Evolutionary conservation across 768 basidiomycete species (phyloP), one percentile per base, ranked within the genome.

Genomic region (Naganishia vishniacii): DNA sequence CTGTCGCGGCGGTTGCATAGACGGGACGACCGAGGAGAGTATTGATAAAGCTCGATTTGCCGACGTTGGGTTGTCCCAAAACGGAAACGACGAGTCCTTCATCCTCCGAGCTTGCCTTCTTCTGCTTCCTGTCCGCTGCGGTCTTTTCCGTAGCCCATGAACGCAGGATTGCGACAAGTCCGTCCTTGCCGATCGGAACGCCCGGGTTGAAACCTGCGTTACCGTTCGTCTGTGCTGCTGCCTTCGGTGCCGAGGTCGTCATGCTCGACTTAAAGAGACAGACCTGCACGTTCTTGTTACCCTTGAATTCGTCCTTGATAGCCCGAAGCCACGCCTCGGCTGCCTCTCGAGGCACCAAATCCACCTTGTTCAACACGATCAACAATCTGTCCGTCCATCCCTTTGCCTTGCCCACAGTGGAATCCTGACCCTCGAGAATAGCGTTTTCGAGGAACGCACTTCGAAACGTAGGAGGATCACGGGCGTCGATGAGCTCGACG

Each of bases 11-110:
- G 8, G 88, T 79, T 8, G 84, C 81, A 20, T 88, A 74, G 9
- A 78, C 78, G 13, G 80, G 70, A 59, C 80, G 82, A 49, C 80
- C 79, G 18, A 84, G 72, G 29, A 95, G 80, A 2, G 90, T 87
- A 77, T 95, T 92, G 69, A 94, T 80, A 47, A 94, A 80, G 0
- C 89, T 82, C 51, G 88, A 88, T 80, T 95, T 94, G 15, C 92
- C 92, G 13, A 82, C 91, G 71, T 91, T 91, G 0, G 88, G 83
- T 26, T 88, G 77, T n/a, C 92, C 92, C 64, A 89, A 85, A 20
- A 94, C 83, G 34, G 88, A 89, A 56, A 91, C 84, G 26, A 81
- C 79, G 12, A 92, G 78, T 0, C 83, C 82, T 59, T 80, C 79
- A 13, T 81, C 80, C 3, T 77, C 77, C 63, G 81, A 78, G 48